These are phyloP conservation scores for Fusarium pilosicola DNA, from an alignment of 2,329 filamentous ascomycete genomes.

Conservation along the genomic window DNA sequence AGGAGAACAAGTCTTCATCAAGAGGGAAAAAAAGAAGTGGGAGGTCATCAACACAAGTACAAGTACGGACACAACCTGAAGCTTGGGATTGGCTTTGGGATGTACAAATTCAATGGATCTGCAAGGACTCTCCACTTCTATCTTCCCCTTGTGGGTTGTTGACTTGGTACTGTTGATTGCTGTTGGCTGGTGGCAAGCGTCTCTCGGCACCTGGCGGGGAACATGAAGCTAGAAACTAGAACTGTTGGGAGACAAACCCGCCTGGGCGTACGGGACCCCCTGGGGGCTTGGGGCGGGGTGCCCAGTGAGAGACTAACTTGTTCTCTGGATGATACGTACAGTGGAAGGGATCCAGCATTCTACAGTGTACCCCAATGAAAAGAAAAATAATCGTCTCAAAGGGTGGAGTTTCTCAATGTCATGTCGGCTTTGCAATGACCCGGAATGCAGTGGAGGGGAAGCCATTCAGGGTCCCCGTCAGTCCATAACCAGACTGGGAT, in stretches of 20 bases:
- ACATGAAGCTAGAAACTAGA: constrained; percentile 41
- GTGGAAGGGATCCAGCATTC: neutral
- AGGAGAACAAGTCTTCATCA: constrained; percentile 8
- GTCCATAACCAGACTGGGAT: neutral
- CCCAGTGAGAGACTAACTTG: constrained; percentile 2
- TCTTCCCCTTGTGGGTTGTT: constrained; percentile 36
- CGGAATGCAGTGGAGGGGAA: constrained; percentile 25
- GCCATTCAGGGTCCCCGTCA: constrained; percentile 27
- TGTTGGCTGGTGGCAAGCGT: constrained; percentile 42
- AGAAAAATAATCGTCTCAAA: constrained; percentile 12
- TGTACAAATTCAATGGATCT: constrained; percentile 39
- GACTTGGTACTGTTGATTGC: constrained; percentile 31
- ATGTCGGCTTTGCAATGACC: constrained; percentile 17
- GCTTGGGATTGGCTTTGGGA: constrained; percentile 11
- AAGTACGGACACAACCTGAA: constrained; percentile 35
- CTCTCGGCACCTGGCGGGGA: constrained; percentile 41
- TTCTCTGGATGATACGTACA: neutral
- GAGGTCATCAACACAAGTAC: constrained; percentile 36
- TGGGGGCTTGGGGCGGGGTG: constrained; percentile 1
- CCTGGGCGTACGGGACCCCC: constrained; percentile 20
- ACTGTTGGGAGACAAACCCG: constrained; percentile 44
- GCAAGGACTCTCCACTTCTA: constrained; percentile 28
- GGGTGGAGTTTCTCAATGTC: constrained; percentile 2
- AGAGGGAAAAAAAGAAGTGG: constrained; percentile 27
- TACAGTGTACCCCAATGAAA: constrained; percentile 40